Conservation (phyloP, 208 protist species). For the Trypanosoma melophagium region DNA sequence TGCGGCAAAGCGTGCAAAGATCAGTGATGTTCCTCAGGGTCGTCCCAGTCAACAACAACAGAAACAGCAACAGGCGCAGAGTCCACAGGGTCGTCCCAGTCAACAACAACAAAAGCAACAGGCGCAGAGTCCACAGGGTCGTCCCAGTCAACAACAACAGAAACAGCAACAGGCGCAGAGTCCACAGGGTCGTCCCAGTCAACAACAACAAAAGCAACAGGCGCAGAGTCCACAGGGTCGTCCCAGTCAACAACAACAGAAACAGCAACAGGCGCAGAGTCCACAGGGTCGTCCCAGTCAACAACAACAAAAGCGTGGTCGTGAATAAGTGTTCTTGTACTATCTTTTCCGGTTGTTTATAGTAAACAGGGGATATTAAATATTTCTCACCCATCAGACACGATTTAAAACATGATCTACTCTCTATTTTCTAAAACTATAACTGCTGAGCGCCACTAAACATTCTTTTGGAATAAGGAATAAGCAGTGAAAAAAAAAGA, state of each 20-base stretch:
- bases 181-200: slow-evolving; percentile 20
- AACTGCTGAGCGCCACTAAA: no score
- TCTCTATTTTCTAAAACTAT: no score
- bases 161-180: neutral
- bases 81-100: slow-evolving; percentile 18
- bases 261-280: slow-evolving; percentile 4
- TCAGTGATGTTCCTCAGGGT: slow-evolving; percentile 20
- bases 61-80: neutral
- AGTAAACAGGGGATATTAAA: neutral
- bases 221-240: slow-evolving; percentile 10
- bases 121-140: slow-evolving; percentile 9
- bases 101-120: slow-evolving; percentile 5
- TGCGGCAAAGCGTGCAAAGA: slow-evolving; percentile 31
- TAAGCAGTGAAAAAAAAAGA: no score
- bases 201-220: slow-evolving; percentile 2
- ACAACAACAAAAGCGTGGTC: slow-evolving; percentile 13
- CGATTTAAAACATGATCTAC: no score
- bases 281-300: slow-evolving; percentile 6
- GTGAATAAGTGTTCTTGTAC: neutral
- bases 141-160: neutral
- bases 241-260: neutral
- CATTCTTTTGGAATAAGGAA: no score
- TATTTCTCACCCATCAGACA: neutral
- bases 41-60: neutral
- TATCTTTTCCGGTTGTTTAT: neutral